Percentiles rank a stretch among this genome's conserved stretches.
phyloP scores from a whole-genome alignment of 2,329 filamentous ascomycete genomes.

The Dactylonectria estremocensis region DNA sequence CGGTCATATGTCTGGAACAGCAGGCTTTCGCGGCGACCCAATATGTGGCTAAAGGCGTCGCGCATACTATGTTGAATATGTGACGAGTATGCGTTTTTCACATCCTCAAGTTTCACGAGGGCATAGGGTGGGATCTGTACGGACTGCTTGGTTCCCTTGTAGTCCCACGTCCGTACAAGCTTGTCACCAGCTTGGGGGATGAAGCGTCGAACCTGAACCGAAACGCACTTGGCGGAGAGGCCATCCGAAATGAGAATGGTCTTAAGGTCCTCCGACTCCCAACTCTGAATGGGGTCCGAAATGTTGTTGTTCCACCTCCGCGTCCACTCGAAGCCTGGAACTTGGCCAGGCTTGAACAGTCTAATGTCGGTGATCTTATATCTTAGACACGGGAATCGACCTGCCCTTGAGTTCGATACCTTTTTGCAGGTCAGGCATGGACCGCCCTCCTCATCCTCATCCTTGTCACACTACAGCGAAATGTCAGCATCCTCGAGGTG shows the following conservation, averaged over 20 bases:
- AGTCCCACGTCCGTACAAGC: slow-evolving; percentile 68
- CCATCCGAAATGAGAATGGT: slow-evolving; percentile 68
- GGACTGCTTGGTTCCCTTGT: slow-evolving; percentile 61
- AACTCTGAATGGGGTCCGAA: slow-evolving; percentile 69
- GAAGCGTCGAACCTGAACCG: slow-evolving; percentile 69
- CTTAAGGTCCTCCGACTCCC: slow-evolving; percentile 67
- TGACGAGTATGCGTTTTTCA: slow-evolving; percentile 62
- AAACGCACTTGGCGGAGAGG: slow-evolving; percentile 64
- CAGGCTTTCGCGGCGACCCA: slow-evolving; percentile 54
- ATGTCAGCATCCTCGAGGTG: slow-evolving; percentile 24
- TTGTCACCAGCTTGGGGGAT: slow-evolving; percentile 70
- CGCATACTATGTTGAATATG: slow-evolving; percentile 66
- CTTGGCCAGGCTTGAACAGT: slow-evolving; percentile 72
- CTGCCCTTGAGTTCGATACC: slow-evolving; percentile 64
- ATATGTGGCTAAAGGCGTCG: slow-evolving; percentile 62
- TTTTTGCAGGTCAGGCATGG: slow-evolving; percentile 70
- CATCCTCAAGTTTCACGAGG: slow-evolving; percentile 68
- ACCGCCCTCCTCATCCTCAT: slow-evolving; percentile 62
- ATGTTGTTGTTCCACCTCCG: slow-evolving; percentile 70
- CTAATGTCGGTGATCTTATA: slow-evolving; percentile 73
- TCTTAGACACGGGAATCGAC: slow-evolving; percentile 71
- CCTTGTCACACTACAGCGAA: slow-evolving; percentile 65
- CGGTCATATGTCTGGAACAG: slow-evolving; percentile 66
- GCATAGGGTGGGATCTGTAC: slow-evolving; percentile 70
- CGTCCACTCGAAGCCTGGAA: slow-evolving; percentile 73